phyloP scores from a whole-genome alignment of 768 basidiomycete species.

The Naganishia friedmannii region DNA sequence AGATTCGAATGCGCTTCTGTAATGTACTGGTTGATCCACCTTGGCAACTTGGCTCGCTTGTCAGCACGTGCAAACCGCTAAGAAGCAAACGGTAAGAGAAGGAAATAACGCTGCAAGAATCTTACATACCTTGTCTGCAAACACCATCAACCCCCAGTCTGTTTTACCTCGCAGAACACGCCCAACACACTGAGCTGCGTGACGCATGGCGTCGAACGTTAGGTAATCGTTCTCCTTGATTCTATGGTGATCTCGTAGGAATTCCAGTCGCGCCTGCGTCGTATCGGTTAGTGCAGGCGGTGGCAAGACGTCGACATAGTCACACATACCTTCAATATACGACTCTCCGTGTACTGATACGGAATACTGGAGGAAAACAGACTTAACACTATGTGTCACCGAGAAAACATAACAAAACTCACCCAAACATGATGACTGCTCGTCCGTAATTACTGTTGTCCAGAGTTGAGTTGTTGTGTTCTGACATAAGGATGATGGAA shows the following conservation, averaged over 20 bases:
- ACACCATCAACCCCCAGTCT: conserved; percentile 99
- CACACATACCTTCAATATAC: conserved; percentile 70
- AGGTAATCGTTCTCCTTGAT: conserved; percentile 98
- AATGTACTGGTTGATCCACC: conserved; percentile 99
- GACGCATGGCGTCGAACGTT: conserved; percentile 98
- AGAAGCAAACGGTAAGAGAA: not conserved
- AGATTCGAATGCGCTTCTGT: conserved; percentile 97
- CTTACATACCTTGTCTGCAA: conserved; percentile 82
- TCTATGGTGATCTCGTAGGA: conserved; percentile 94
- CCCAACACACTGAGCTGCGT: conserved; percentile 97
- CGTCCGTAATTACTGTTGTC: conserved; percentile 74
- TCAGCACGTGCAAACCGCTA: conserved; percentile 49
- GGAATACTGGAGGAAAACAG: conserved; percentile 63
- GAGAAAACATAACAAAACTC: conserved; percentile 46
- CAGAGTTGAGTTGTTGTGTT: not conserved
- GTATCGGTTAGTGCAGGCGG: conserved; percentile 18
- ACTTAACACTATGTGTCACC: not conserved
- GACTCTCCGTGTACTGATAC: conserved; percentile 96
- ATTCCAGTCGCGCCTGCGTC: conserved; percentile 78
- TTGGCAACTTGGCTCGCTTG: conserved; percentile 82
- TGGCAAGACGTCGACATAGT: not conserved
- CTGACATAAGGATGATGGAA: not conserved
- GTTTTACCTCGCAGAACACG: conserved; percentile 97
- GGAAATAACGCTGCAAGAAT: not conserved
- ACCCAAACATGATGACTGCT: conserved; percentile 99